phyloP scores from a whole-genome alignment of 192 early-diverging fungal species.

The Backusella psychrophila region DNA sequence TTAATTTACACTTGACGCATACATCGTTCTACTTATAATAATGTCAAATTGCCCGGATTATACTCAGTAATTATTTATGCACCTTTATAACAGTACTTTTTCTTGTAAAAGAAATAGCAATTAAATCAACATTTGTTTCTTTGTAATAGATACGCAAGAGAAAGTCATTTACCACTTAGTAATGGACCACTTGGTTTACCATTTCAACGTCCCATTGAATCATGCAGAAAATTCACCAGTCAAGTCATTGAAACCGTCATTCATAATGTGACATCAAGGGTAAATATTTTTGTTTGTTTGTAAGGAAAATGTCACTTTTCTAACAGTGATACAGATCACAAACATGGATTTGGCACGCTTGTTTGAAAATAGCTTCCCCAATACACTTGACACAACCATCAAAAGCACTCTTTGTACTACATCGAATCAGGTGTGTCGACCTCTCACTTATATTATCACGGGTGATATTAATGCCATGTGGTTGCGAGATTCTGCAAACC shows the following conservation, averaged over 20 bases:
- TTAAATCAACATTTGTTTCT: neutral
- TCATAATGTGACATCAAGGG: slow-evolving; percentile 29
- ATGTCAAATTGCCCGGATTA: neutral
- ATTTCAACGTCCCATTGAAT: slow-evolving; percentile 38
- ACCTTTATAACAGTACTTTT: neutral
- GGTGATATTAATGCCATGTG: slow-evolving; percentile 72
- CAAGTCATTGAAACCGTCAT: slow-evolving; percentile 46
- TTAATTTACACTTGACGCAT: neutral
- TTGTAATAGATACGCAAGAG: slow-evolving; percentile 17
- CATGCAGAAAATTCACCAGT: slow-evolving; percentile 49
- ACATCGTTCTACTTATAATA: neutral
- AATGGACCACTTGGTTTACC: slow-evolving; percentile 25
- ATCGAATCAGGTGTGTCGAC: slow-evolving; percentile 19
- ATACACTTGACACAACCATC: slow-evolving; percentile 58
- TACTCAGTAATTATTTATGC: neutral
- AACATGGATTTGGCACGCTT: slow-evolving; percentile 54
- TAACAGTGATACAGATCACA: slow-evolving; percentile 28
- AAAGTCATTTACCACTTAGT: slow-evolving; percentile 23
- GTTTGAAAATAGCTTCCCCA: slow-evolving; percentile 63
- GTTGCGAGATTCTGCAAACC: slow-evolving; percentile 71
- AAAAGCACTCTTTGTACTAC: slow-evolving; percentile 40
- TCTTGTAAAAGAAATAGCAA: neutral
- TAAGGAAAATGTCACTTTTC: neutral
- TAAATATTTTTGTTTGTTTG: slow-evolving; percentile 1
- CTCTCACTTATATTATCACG: slow-evolving; percentile 63